phyloP scores from a whole-genome alignment of 2,329 filamentous ascomycete species.

The Chalaropsis ovoidea region DNA sequence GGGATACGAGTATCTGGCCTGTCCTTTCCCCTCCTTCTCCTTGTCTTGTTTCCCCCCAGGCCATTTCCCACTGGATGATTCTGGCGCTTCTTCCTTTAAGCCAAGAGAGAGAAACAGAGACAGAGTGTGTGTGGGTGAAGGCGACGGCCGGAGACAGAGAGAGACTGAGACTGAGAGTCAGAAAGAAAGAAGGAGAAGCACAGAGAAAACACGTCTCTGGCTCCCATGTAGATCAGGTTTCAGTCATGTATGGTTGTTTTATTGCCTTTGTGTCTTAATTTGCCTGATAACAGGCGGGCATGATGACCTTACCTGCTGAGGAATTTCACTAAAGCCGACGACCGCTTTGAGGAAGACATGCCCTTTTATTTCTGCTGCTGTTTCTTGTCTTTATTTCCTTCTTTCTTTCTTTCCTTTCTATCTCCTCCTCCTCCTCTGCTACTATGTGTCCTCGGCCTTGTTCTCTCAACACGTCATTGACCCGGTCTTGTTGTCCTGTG shows the following conservation, averaged over 20 bases:
- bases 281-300: background rate
- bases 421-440: background rate
- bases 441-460: background rate
- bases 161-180: background rate
- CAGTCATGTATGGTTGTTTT: background rate
- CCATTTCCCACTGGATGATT: background rate
- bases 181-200: background rate
- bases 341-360: too few species aligned
- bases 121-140: background rate
- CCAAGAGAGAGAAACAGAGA: background rate
- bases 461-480: conserved; percentile 11
- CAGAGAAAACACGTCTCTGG: background rate
- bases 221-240: background rate
- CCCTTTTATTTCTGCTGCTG: background rate
- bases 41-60: background rate
- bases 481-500: background rate
- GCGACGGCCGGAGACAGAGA: background rate
- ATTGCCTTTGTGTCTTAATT: background rate
- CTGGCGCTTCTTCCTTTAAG: conserved; percentile 14
- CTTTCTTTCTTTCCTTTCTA: background rate
- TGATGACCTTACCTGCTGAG: background rate
- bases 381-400: background rate
- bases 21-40: background rate
- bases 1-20: background rate
- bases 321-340: background rate